Evolutionary conservation across 2,329 filamentous ascomycete genomes (phyloP).

Genomic region (Nigrospora oryzae): DNA sequence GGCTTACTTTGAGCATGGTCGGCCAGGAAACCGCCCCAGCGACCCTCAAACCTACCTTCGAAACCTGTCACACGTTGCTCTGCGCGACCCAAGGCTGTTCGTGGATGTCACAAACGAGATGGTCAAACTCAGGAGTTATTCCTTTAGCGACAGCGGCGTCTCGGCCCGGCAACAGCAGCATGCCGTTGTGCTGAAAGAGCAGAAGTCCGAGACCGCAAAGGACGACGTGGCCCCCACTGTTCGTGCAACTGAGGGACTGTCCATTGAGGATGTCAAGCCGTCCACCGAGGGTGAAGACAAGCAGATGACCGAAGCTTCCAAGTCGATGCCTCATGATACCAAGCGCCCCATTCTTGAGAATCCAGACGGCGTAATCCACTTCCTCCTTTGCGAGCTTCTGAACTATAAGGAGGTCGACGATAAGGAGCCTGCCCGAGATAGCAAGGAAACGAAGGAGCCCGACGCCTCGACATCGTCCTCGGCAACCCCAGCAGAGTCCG

Average conservation of each 20-base stretch:
- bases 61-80: slow-evolving; percentile 67
- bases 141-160: slow-evolving; percentile 22
- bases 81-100: slow-evolving; percentile 79
- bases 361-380: slow-evolving; percentile 91
- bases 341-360: slow-evolving; percentile 85
- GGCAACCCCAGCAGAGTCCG: slow-evolving; percentile 4
- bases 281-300: slow-evolving; percentile 52
- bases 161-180: slow-evolving; percentile 14
- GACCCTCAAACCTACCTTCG: slow-evolving; percentile 71
- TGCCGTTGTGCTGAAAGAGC: slow-evolving; percentile 32
- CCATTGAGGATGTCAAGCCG: slow-evolving; percentile 46
- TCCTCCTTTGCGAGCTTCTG: slow-evolving; percentile 83
- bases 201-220: slow-evolving; percentile 17
- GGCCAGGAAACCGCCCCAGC: slow-evolving; percentile 39
- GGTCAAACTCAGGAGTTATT: slow-evolving; percentile 62
- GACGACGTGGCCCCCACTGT: slow-evolving; percentile 36
- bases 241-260: slow-evolving; percentile 35
- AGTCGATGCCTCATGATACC: slow-evolving; percentile 50
- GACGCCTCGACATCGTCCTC: slow-evolving; percentile 24
- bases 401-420: slow-evolving; percentile 92
- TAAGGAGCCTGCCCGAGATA: slow-evolving; percentile 51
- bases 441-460: slow-evolving; percentile 24
- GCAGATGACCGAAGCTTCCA: slow-evolving; percentile 56
- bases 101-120: slow-evolving; percentile 82
- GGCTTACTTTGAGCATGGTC: slow-evolving; percentile 57